Evolutionary conservation across 1,139 yeast genomes (phyloP).

Genomic region (Scheffersomyces lignicola): DNA sequence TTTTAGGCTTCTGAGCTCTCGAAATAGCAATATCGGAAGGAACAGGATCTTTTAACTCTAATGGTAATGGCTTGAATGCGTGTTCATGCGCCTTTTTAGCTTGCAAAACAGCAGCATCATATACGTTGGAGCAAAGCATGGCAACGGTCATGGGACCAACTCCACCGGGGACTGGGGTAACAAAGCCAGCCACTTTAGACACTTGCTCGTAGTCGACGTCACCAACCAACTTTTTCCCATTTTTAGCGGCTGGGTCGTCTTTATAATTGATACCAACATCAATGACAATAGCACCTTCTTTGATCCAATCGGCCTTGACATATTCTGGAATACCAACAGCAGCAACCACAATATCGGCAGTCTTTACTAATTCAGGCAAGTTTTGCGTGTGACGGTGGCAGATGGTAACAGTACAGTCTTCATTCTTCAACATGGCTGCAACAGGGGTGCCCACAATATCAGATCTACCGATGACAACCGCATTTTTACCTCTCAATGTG

Average conservation of each 20-base stretch:
- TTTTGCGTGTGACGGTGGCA: conserved; percentile 62
- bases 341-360: conserved; percentile 73
- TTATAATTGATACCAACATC: conserved; percentile 82
- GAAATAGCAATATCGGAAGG: conserved; percentile 80
- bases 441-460: conserved; percentile 85
- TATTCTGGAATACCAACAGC: conserved; percentile 75
- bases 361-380: conserved; percentile 50
- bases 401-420: conserved; percentile 74
- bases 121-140: conserved; percentile 71
- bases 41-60: conserved; percentile 55
- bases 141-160: conserved; percentile 92
- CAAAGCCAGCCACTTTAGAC: conserved; percentile 53
- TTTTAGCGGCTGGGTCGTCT: conserved; percentile 60
- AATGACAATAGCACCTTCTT: conserved; percentile 65
- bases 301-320: conserved; percentile 72
- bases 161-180: conserved; percentile 88
- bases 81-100: conserved; percentile 49
- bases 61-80: conserved; percentile 48
- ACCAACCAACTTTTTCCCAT: conserved; percentile 70
- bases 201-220: conserved; percentile 71
- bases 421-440: conserved; percentile 67
- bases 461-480: conserved; percentile 78
- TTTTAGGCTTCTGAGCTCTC: conserved; percentile 69
- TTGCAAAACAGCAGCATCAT: conserved; percentile 61
- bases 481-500: conserved; percentile 61